These are phyloP conservation scores for Aureobasidium zeae DNA, from an alignment of 2,329 filamentous ascomycete species.

Conservation along the genomic window DNA sequence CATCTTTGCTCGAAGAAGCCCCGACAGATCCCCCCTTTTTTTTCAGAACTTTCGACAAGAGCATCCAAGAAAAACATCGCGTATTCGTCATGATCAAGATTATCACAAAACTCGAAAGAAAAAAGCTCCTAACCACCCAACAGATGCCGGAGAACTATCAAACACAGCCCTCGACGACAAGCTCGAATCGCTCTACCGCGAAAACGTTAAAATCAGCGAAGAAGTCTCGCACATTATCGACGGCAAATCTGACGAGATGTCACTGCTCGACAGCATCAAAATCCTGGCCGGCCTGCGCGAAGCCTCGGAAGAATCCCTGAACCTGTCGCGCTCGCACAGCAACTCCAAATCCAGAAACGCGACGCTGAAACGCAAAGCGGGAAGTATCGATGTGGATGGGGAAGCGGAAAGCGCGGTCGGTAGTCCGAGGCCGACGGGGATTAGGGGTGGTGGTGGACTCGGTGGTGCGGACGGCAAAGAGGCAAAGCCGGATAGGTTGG, in stretches of 20 bases:
- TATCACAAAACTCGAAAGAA: not conserved
- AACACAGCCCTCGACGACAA: constrained; percentile 35
- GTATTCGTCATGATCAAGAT: not conserved
- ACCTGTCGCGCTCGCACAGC: constrained; percentile 7
- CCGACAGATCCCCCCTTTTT: too few species aligned
- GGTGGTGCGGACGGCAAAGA: too few species aligned
- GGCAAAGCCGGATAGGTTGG: too few species aligned
- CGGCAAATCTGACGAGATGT: constrained; percentile 35
- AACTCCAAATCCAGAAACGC: constrained; percentile 17
- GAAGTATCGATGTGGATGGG: constrained; percentile 24
- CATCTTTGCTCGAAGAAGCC: too few species aligned
- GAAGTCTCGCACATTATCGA: constrained; percentile 37
- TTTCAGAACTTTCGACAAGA: too few species aligned
- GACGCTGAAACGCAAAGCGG: constrained; percentile 18
- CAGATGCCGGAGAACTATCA: constrained; percentile 23
- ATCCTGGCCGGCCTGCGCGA: constrained; percentile 40
- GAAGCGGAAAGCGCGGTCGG: constrained; percentile 26
- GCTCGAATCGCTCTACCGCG: constrained; percentile 38
- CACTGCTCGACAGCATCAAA: constrained; percentile 34
- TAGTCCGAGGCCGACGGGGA: constrained; percentile 22
- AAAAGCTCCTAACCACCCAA: constrained; percentile 22
- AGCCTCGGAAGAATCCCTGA: constrained; percentile 32
- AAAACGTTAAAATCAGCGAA: constrained; percentile 40
- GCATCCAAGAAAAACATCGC: too few species aligned
- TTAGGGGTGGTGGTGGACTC: constrained; percentile 1